phyloP scores from a whole-genome alignment of 352 stramenopile species.

The Globisporangium emineosum region DNA sequence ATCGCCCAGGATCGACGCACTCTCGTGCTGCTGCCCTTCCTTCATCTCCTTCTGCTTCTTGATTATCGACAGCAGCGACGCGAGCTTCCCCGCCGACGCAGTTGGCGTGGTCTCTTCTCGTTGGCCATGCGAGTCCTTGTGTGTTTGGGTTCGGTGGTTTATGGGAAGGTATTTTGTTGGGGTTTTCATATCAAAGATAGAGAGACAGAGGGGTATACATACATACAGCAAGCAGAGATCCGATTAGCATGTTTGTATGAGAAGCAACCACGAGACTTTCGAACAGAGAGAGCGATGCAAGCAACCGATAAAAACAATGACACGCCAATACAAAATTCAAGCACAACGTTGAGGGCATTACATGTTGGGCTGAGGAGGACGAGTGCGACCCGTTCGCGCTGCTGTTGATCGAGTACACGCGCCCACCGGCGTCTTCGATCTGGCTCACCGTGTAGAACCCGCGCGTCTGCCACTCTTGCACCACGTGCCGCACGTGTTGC shows the following conservation, averaged over 20 bases:
- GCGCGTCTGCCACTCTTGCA: conserved; percentile 77
- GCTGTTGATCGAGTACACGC: conserved; percentile 29
- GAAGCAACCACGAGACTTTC: background rate
- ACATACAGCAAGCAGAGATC: background rate
- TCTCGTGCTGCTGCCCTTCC: conserved; percentile 19
- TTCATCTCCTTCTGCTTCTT: conserved; percentile 78
- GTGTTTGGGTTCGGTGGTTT: background rate
- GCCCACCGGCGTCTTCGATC: conserved; percentile 63
- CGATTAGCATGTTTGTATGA: conserved; percentile 6
- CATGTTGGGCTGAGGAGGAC: background rate
- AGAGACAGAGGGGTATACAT: conserved; percentile 14
- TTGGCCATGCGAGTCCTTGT: conserved; percentile 20
- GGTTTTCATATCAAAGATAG: background rate
- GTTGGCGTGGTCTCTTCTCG: conserved; percentile 32
- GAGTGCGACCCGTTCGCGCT: background rate
- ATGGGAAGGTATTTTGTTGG: background rate
- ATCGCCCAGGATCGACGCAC: conserved; percentile 9
- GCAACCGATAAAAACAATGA: background rate
- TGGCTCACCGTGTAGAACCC: conserved; percentile 61
- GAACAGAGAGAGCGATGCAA: background rate
- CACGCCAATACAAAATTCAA: background rate
- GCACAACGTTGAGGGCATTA: conserved; percentile 10
- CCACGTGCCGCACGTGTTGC: conserved; percentile 59
- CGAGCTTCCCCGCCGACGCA: conserved; percentile 52
- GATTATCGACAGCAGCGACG: conserved; percentile 77